These are phyloP conservation scores for Lantana camara DNA, from an alignment of 257 asterid species.

Conservation along the genomic window DNA sequence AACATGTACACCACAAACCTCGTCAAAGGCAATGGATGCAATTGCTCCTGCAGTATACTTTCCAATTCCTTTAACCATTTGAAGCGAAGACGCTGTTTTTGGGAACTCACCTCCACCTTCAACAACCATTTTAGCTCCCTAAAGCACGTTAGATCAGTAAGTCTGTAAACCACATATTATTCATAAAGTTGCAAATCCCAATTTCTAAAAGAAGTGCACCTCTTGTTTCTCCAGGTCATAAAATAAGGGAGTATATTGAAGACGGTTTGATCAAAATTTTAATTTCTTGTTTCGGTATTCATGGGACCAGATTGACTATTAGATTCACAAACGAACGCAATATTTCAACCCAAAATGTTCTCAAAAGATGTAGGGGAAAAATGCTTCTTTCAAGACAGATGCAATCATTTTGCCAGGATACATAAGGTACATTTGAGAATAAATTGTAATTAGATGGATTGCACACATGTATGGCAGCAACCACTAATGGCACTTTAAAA, in stretches of 20 bases:
- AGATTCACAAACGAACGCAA: background rate
- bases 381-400: background rate
- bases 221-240: background rate
- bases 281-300: background rate
- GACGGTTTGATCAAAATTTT: slow-evolving; percentile 7
- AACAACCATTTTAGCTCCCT: slow-evolving; percentile 96
- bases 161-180: background rate
- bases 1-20: slow-evolving; percentile 49
- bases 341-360: background rate
- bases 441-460: background rate
- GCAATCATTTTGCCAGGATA: slow-evolving; percentile 4
- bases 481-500: background rate
- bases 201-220: background rate
- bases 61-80: slow-evolving; percentile 82
- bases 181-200: slow-evolving; percentile 5
- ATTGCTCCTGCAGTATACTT: slow-evolving; percentile 97
- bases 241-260: background rate
- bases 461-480: background rate
- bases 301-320: background rate
- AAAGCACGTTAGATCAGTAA: slow-evolving; percentile 17
- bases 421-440: background rate
- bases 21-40: slow-evolving; percentile 89
- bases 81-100: slow-evolving; percentile 73
- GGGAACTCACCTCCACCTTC: slow-evolving; percentile 83
- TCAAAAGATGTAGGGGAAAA: background rate